Evolutionary conservation across 2,329 filamentous ascomycete species (phyloP).

Genomic region (Aspergillus neoniger): DNA sequence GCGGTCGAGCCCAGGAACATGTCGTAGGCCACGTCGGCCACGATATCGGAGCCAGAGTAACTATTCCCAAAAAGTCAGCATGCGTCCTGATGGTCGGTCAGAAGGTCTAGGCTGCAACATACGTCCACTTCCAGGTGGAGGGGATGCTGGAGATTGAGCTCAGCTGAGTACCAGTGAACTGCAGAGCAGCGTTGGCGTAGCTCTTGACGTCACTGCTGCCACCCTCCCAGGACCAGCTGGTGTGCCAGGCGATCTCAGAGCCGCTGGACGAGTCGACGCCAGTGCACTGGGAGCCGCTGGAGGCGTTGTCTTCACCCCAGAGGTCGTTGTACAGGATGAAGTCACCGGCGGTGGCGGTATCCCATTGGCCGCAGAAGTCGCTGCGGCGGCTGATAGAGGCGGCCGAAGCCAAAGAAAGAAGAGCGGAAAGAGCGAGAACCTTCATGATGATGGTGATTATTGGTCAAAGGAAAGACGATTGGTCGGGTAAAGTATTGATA

Average conservation of each 20-base stretch:
- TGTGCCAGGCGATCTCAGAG: conserved; percentile 46
- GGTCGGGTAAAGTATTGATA: neutral
- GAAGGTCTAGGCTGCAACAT: conserved; percentile 9
- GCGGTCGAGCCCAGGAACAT: conserved; percentile 58
- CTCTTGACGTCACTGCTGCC: conserved; percentile 48
- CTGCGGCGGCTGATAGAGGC: conserved; percentile 29
- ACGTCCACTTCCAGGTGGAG: conserved; percentile 50
- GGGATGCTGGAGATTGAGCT: conserved; percentile 45
- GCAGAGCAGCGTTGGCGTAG: conserved; percentile 48
- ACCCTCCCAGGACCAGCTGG: conserved; percentile 49
- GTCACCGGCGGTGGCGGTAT: conserved; percentile 37
- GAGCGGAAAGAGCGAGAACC: conserved; percentile 23
- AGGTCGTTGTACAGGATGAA: conserved; percentile 58
- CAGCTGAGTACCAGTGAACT: conserved; percentile 37
- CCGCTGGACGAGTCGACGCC: conserved; percentile 40
- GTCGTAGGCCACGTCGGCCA: conserved; percentile 64
- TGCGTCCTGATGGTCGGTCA: neutral
- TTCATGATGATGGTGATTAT: conserved; percentile 30
- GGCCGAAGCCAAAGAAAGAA: conserved; percentile 28
- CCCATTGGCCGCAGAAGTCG: conserved; percentile 47
- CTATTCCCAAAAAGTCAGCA: conserved; percentile 20
- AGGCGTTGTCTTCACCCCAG: conserved; percentile 47
- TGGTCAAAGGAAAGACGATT: conserved; percentile 2
- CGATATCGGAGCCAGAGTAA: conserved; percentile 53
- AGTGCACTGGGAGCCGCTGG: conserved; percentile 47